These are phyloP conservation scores for Mycena crocata DNA, from an alignment of 768 basidiomycete genomes.

Conservation along the genomic window DNA sequence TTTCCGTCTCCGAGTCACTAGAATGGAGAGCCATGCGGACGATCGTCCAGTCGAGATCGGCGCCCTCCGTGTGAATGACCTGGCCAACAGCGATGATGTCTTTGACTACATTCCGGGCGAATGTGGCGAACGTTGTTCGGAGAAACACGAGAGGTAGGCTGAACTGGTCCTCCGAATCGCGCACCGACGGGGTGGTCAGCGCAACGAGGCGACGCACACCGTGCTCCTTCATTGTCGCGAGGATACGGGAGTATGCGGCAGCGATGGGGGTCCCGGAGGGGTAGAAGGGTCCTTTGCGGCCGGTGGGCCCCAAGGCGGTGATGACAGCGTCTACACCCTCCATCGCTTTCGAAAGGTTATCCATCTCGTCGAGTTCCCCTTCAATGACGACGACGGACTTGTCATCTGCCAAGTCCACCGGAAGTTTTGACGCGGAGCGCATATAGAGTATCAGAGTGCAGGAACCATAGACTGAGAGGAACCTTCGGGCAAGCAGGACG, in stretches of 20 bases:
- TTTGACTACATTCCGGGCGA: constrained; percentile 26
- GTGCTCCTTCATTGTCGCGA: constrained; percentile 52
- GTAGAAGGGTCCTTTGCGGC: constrained; percentile 32
- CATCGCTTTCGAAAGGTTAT: constrained; percentile 27
- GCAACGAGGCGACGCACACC: constrained; percentile 55
- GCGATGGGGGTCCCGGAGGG: constrained; percentile 54
- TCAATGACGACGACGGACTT: constrained; percentile 15
- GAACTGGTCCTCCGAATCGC: constrained; percentile 55
- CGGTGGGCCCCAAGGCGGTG: constrained; percentile 27
- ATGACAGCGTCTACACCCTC: constrained; percentile 31
- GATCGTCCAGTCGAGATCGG: constrained; percentile 30
- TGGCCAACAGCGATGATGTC: constrained; percentile 29
- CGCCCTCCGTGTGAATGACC: constrained; percentile 12
- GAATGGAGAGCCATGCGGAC: constrained; percentile 27
- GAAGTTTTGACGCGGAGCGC: constrained; percentile 18
- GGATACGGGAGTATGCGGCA: constrained; percentile 51
- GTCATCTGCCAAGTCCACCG: constrained; percentile 13
- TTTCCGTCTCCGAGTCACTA: constrained; percentile 49
- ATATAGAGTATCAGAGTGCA: constrained; percentile 28
- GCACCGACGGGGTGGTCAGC: constrained; percentile 63
- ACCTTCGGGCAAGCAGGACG: constrained; percentile 16
- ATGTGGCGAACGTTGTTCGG: constrained; percentile 17
- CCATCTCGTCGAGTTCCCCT: constrained; percentile 29
- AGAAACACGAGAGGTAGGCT: constrained; percentile 46
- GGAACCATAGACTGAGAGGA: constrained; percentile 17